Evolutionary conservation across 495 filamentous ascomycete species (phyloP), one percentile per base, ranked within the genome.

Genomic region (Lentithecium fluviatile): DNA sequence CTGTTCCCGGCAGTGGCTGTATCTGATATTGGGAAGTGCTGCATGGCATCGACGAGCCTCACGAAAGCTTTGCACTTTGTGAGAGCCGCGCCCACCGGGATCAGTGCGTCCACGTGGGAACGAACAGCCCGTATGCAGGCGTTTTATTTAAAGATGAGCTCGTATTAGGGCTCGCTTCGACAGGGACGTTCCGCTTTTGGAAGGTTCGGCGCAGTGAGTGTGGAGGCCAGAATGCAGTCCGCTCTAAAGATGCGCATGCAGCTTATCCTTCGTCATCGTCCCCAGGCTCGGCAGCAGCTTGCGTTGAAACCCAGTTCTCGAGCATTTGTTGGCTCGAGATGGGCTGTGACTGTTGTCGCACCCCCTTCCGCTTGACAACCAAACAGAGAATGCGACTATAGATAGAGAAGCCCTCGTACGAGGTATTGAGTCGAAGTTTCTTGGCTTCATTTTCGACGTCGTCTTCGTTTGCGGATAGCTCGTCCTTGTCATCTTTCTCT

Each of bases 371-470:
- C 73, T 95, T 93, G 61, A 98, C 87, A 13, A 97, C 85, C 37
- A 98, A 76, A 71, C 91, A 97, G 37, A 98, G 78, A 29, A 95
- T 88, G 59, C 90, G 87, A 7, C 93, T 89, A 74, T 94, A 92
- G 72, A 98, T 97, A 67, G 85, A 86, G 73, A 96, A 98, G 32
- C 94, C 93, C 66, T 97, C 91, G 72, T 97, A 97, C 21, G 86
- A 85, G 24, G 91, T 96, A 53, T 84, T 82, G 72, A 96, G 80
- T 2, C 79, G 81, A 63, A 95, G 72, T 73, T 96, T 96, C 78
- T 97, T 97, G 74, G 91, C 90, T 68, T 96, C 89, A 53, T 95
- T 89, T 64, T 70, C 58, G 15, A 62, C 55, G 24, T 53, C 61
- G 38, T 60, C 52, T 25, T 65, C 58, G 26, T 70, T 71, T 11